Base-by-base conservation (phyloP, 805 yeast genomes). In the Lipomyces kockii region DNA sequence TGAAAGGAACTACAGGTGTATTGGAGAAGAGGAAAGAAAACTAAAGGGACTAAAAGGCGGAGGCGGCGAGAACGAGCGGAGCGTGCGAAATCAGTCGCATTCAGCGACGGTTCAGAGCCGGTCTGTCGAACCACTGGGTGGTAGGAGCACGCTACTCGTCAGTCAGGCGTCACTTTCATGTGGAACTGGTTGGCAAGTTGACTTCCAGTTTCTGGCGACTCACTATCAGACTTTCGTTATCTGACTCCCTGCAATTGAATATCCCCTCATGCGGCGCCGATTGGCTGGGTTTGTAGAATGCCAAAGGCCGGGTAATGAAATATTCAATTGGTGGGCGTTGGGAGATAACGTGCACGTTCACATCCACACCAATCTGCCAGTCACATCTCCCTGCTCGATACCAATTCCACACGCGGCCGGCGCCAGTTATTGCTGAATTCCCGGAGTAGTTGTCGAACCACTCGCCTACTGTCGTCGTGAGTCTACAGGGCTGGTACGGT, bases 221-320 rank as follows among this genome's bases (percentile, higher is more conserved):
- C 49, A 43, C 49, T 43, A 43, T 43, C 49, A 43, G 22, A 43
- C n/a, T 43, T 43, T n/a, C 49, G 49, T n/a, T 43, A 20, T 55
- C 22, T 27, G 27, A 7, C 51, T 0, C 60, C 29, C 53, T 39
- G 51, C 52, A 58, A 58, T 58, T 58, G 60, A 29, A 58, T 58
- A 58, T 34, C 60, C 12, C 35, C 34, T 43, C 58, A 20, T 32
- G 35, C 39, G 39, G 37, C 58, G 39, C 22, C 20, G 14, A 55
- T 7, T 55, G 22, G 22, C 8, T 17, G 49, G 14, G 39, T 11
- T n/a, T 5, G 20, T n/a, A 17, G 14, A 17, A n/a, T n/a, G 1
- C 0, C 11, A 11, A 4, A 3, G 22, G 22, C 49, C 49, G 49
- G 49, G 49, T 43, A 43, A 43, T 2, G 1, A 6, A 8, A 43